These are phyloP conservation scores for Daldinia childiae DNA, from an alignment of 495 filamentous ascomycete genomes.

Conservation along the genomic window DNA sequence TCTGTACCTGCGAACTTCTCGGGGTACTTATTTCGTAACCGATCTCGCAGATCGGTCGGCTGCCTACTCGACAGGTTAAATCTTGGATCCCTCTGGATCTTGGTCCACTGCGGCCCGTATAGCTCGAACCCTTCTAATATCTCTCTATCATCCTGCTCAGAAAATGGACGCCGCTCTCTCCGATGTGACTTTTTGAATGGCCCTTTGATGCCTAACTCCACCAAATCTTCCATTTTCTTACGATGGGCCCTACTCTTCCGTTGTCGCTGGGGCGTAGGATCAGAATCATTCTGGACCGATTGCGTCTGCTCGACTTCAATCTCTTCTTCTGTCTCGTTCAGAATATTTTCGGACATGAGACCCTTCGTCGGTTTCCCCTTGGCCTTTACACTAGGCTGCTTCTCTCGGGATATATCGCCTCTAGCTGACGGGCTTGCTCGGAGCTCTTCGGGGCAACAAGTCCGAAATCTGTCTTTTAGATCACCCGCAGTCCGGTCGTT, in stretches of 20 bases:
- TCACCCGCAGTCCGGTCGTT: constrained; percentile 79
- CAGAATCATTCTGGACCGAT: constrained; percentile 42
- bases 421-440: constrained; percentile 44
- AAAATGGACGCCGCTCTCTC: constrained; percentile 70
- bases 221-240: constrained; percentile 64
- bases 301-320: constrained; percentile 32
- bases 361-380: constrained; percentile 46
- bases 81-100: constrained; percentile 75
- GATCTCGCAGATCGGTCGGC: constrained; percentile 83
- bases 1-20: constrained; percentile 63
- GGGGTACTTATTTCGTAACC: constrained; percentile 82
- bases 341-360: constrained; percentile 58
- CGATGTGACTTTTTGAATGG: constrained; percentile 65
- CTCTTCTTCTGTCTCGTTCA: constrained; percentile 53
- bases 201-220: constrained; percentile 63
- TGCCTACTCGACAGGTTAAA: constrained; percentile 72
- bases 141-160: constrained; percentile 77
- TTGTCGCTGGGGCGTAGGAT: constrained; percentile 43
- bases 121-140: constrained; percentile 77
- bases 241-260: constrained; percentile 63
- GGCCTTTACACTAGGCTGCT: constrained; percentile 32
- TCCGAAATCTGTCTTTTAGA: constrained; percentile 85
- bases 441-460: constrained; percentile 73
- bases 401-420: constrained; percentile 27
- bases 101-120: constrained; percentile 83